Evolutionary conservation across 2,329 filamentous ascomycete genomes (phyloP).

Genomic region (Pyrenochaeta sp.): DNA sequence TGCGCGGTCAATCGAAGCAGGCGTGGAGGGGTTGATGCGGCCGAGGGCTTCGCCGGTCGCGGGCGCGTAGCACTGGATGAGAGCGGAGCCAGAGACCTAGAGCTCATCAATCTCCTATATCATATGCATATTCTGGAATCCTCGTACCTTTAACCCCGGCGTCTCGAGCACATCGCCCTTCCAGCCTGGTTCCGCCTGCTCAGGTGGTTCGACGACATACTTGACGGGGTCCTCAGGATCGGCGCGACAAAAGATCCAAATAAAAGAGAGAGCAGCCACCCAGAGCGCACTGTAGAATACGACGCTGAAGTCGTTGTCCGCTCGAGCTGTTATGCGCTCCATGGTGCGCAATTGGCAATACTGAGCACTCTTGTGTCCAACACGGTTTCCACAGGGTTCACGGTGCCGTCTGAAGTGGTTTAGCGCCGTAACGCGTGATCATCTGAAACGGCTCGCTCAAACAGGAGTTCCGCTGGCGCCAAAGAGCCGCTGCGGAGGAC

Average conservation of each 20-base stretch:
- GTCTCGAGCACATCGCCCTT: constrained; percentile 65
- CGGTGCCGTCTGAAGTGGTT: no score
- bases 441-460: constrained; percentile 11
- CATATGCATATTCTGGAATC: neutral
- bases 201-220: constrained; percentile 70
- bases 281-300: constrained; percentile 27
- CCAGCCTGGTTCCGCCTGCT: constrained; percentile 62
- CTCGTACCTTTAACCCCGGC: constrained; percentile 65
- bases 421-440: constrained; percentile 22
- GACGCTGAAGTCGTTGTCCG: constrained; percentile 31
- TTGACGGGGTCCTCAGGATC: constrained; percentile 56
- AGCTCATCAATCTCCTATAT: no score
- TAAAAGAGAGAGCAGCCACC: constrained; percentile 27
- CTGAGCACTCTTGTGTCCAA: no score
- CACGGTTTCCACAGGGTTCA: no score
- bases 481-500: neutral
- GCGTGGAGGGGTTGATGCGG: constrained; percentile 76
- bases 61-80: constrained; percentile 86
- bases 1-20: constrained; percentile 78
- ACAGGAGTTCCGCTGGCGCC: no score
- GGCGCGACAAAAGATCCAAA: constrained; percentile 35
- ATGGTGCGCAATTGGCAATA: constrained; percentile 21
- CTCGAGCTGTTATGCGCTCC: constrained; percentile 32
- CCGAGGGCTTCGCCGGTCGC: constrained; percentile 88
- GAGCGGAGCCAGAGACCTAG: constrained; percentile 68